These are phyloP conservation scores for Kalaharituber pfeilii DNA, from an alignment of 2,329 filamentous ascomycete species.

Conservation along the genomic window DNA sequence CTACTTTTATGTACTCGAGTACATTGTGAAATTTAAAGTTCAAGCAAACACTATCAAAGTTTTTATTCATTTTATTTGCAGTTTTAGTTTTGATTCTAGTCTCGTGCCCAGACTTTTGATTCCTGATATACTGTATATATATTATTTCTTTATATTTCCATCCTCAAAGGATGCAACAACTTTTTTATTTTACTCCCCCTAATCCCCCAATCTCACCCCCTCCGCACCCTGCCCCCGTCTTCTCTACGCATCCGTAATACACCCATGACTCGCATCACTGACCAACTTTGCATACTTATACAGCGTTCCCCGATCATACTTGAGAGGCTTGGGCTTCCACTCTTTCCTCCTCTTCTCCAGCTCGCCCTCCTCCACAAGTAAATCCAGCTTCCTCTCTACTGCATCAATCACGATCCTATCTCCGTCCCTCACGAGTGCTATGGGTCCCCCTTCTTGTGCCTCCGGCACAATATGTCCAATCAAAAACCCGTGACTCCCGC, in stretches of 20 bases:
- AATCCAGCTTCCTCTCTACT: constrained; percentile 37
- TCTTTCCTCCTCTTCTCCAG: constrained; percentile 34
- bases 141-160: too few species aligned
- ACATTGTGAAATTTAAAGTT: too few species aligned
- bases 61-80: too few species aligned
- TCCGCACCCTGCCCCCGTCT: background rate
- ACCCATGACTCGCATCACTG: constrained; percentile 41
- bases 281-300: constrained; percentile 42
- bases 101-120: too few species aligned
- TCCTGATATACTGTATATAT: too few species aligned
- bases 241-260: constrained; percentile 36
- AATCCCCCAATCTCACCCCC: too few species aligned
- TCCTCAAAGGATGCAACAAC: too few species aligned
- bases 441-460: constrained; percentile 42
- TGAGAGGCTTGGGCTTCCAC: constrained; percentile 37
- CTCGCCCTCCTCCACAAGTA: constrained; percentile 35
- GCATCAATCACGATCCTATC: constrained; percentile 45
- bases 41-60: too few species aligned
- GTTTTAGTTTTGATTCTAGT: too few species aligned
- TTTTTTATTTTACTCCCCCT: too few species aligned
- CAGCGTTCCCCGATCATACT: constrained; percentile 41
- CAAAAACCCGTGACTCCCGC: constrained; percentile 43
- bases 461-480: constrained; percentile 47
- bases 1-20: too few species aligned
- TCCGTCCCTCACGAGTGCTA: constrained; percentile 40